phyloP scores from a whole-genome alignment of 352 stramenopile genomes.

The Globisporangium iwayamae region DNA sequence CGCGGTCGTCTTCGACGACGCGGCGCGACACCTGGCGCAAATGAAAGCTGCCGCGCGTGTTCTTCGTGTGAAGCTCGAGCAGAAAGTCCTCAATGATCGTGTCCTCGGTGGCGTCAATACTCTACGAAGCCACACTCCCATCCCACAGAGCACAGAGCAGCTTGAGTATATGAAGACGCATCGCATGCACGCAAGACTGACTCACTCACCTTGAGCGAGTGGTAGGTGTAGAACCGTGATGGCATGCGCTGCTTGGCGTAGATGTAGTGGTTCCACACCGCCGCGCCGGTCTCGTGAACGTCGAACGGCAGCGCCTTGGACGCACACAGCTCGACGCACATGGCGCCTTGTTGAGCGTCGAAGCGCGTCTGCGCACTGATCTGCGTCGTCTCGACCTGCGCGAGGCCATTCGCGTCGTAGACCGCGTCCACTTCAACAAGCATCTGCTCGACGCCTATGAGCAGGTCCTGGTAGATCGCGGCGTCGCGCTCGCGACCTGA shows the following conservation, averaged over 20 bases:
- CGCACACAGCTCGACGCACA: slow-evolving; percentile 23
- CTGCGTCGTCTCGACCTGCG: too few relatives aligned
- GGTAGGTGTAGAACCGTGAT: slow-evolving; percentile 32
- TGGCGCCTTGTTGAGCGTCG: slow-evolving; percentile 12
- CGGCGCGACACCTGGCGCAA: slow-evolving; percentile 30
- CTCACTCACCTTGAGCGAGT: slow-evolving; percentile 12
- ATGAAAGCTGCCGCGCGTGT: slow-evolving; percentile 33
- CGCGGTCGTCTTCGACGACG: slow-evolving; percentile 23
- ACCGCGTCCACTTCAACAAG: too few relatives aligned
- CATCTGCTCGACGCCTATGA: too few relatives aligned
- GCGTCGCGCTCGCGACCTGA: neutral
- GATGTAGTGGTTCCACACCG: slow-evolving; percentile 39
- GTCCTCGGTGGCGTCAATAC: neutral
- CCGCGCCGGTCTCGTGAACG: slow-evolving; percentile 22
- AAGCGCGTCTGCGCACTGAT: slow-evolving; percentile 22
- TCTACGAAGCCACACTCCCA: neutral
- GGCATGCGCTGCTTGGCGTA: slow-evolving; percentile 22
- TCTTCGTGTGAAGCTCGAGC: slow-evolving; percentile 30
- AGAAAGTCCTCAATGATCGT: neutral
- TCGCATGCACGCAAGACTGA: too few relatives aligned
- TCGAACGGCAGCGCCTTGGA: slow-evolving; percentile 32
- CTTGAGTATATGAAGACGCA: too few relatives aligned
- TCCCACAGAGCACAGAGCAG: neutral
- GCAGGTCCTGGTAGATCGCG: slow-evolving; percentile 21
- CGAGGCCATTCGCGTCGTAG: too few relatives aligned